phyloP scores from a whole-genome alignment of 2,329 filamentous ascomycete genomes.

The Tetracladium maxilliforme region DNA sequence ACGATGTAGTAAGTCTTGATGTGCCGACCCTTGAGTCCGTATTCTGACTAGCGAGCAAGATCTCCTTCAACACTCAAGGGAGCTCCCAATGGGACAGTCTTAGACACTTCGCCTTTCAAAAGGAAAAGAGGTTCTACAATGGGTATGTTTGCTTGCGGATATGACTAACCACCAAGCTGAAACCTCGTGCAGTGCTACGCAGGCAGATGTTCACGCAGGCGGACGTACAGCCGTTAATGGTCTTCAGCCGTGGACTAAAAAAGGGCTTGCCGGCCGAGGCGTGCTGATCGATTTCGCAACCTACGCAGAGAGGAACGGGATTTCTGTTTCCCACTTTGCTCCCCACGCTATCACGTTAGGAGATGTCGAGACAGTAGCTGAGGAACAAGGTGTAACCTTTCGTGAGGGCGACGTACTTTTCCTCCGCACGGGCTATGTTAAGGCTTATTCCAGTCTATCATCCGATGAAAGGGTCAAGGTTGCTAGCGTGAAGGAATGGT shows the following conservation, averaged over 20 bases:
- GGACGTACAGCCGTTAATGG: conserved; percentile 7
- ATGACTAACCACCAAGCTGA: conserved; percentile 13
- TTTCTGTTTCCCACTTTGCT: too few species aligned
- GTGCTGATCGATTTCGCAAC: conserved; percentile 35
- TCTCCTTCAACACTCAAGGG: conserved; percentile 28
- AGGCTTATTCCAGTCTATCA: conserved; percentile 13
- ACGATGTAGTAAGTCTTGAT: too few species aligned
- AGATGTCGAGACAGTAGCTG: conserved; percentile 16
- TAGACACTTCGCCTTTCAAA: conserved; percentile 20
- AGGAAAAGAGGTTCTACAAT: conserved; percentile 16
- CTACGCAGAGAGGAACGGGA: too few species aligned
- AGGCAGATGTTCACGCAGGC: conserved; percentile 15
- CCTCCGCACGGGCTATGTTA: conserved; percentile 19
- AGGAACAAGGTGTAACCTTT: conserved; percentile 17
- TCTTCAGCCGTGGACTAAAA: conserved; percentile 18
- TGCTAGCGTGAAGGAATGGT: conserved; percentile 7
- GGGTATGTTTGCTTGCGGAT: too few species aligned
- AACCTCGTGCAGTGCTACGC: conserved; percentile 7
- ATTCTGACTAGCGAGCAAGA: too few species aligned
- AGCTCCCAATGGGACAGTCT: conserved; percentile 29
- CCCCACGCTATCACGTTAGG: conserved; percentile 10
- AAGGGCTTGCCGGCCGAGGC: conserved; percentile 31
- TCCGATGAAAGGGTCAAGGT: conserved; percentile 10
- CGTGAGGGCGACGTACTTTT: conserved; percentile 21
- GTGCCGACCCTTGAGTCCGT: not conserved